These are phyloP conservation scores for Penicillium waksmanii DNA, from an alignment of 495 filamentous ascomycete genomes.

Conservation along the genomic window DNA sequence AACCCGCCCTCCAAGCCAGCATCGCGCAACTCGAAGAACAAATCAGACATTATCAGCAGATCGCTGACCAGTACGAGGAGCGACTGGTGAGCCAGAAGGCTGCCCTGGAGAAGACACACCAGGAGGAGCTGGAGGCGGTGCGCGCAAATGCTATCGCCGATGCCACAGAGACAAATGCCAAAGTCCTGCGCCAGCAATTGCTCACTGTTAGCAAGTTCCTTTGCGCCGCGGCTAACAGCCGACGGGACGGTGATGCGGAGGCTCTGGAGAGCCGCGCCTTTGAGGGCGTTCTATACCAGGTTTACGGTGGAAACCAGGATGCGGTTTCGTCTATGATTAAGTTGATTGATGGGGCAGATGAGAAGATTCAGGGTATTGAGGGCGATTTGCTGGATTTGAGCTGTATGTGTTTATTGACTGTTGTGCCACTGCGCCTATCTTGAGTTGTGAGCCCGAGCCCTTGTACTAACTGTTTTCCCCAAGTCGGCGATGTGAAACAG, in stretches of 20 bases:
- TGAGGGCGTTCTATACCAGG: slow-evolving; percentile 83
- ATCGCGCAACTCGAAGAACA: slow-evolving; percentile 81
- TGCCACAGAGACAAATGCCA: slow-evolving; percentile 58
- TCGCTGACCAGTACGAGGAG: slow-evolving; percentile 76
- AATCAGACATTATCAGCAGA: slow-evolving; percentile 78
- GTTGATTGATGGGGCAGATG: slow-evolving; percentile 78
- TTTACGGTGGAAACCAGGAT: slow-evolving; percentile 83
- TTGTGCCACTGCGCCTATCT: background rate
- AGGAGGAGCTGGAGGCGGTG: slow-evolving; percentile 72
- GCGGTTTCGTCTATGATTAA: slow-evolving; percentile 84
- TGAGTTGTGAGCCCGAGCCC: background rate
- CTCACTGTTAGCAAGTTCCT: slow-evolving; percentile 78
- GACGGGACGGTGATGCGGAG: slow-evolving; percentile 66
- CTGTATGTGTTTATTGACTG: slow-evolving; percentile 61
- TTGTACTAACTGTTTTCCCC: slow-evolving; percentile 28
- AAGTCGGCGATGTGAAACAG: slow-evolving; percentile 72
- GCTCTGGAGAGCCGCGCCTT: slow-evolving; percentile 78
- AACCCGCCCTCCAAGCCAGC: slow-evolving; percentile 78
- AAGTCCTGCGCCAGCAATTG: slow-evolving; percentile 57
- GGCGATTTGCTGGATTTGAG: slow-evolving; percentile 67
- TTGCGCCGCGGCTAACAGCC: slow-evolving; percentile 72
- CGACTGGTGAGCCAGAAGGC: slow-evolving; percentile 70
- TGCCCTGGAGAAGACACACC: slow-evolving; percentile 68
- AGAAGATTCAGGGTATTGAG: slow-evolving; percentile 67
- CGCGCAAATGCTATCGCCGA: slow-evolving; percentile 65